These are phyloP conservation scores for Besnoitia besnoiti DNA, from an alignment of 169 alveolate genomes.

Conservation along the genomic window DNA sequence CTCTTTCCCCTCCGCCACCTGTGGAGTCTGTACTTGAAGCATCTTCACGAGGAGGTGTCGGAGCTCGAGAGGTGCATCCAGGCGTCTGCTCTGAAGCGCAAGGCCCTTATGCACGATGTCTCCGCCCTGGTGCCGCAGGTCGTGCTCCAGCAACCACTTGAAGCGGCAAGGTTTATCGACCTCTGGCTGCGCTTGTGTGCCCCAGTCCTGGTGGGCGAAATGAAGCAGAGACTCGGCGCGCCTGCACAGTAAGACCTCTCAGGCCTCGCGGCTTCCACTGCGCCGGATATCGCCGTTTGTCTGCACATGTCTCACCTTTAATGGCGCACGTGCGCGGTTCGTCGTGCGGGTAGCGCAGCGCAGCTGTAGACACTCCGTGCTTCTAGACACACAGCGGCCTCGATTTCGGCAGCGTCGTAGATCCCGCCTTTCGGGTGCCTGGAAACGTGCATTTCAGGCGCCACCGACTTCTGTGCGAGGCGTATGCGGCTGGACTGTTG, in stretches of 20 bases:
- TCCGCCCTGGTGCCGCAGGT: slow-evolving; percentile 15
- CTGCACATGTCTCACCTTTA: too few species aligned
- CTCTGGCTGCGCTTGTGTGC: slow-evolving; percentile 10
- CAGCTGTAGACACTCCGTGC: too few species aligned
- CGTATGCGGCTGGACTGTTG: background rate
- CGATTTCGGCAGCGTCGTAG: too few species aligned
- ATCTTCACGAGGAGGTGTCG: background rate
- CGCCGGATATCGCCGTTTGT: too few species aligned
- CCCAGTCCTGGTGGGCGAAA: background rate
- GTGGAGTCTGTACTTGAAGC: slow-evolving; percentile 16
- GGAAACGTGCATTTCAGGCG: background rate
- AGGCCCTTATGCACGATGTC: slow-evolving; percentile 10
- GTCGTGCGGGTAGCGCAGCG: too few species aligned
- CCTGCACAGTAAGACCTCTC: background rate
- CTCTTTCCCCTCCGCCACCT: background rate
- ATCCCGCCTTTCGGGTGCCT: background rate
- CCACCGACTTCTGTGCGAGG: slow-evolving; percentile 25
- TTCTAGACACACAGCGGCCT: too few species aligned
- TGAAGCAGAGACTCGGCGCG: background rate
- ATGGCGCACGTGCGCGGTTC: too few species aligned
- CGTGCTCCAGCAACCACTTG: slow-evolving; percentile 14
- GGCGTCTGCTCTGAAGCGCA: background rate
- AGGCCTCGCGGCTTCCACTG: too few species aligned
- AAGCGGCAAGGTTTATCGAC: background rate
- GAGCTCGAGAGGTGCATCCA: background rate